These are phyloP conservation scores for Incumbomyces delicatus DNA, from an alignment of 2,329 filamentous ascomycete species.

Conservation along the genomic window DNA sequence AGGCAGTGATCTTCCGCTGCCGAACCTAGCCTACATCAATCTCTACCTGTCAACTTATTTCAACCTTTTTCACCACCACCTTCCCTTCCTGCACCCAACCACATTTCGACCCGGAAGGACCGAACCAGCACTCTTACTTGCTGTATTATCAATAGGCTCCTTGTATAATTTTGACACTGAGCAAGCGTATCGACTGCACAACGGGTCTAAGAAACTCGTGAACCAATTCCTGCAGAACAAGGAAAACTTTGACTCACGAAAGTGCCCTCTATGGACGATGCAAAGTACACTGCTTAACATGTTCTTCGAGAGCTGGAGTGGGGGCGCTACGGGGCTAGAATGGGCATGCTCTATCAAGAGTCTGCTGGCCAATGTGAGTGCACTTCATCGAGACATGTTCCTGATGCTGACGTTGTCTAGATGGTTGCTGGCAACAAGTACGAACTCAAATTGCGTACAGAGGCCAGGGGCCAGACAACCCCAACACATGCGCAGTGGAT, in stretches of 20 bases:
- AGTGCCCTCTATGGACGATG: slow-evolving; percentile 97
- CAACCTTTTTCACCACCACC: slow-evolving; percentile 89
- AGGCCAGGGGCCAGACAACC: slow-evolving; percentile 66
- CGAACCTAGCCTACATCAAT: slow-evolving; percentile 70
- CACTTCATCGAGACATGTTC: background rate
- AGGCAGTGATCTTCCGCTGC: slow-evolving; percentile 80
- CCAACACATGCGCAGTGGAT: slow-evolving; percentile 87
- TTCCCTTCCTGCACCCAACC: slow-evolving; percentile 88
- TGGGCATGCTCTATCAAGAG: slow-evolving; percentile 99
- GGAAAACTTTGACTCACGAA: slow-evolving; percentile 95
- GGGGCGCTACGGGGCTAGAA: slow-evolving; percentile 91
- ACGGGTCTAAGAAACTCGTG: slow-evolving; percentile 92
- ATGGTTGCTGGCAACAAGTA: slow-evolving; percentile 98
- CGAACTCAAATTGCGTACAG: slow-evolving; percentile 85
- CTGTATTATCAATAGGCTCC: slow-evolving; percentile 88
- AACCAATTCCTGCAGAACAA: slow-evolving; percentile 97
- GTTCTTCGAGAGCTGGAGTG: slow-evolving; percentile 98
- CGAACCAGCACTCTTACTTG: slow-evolving; percentile 73
- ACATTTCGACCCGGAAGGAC: slow-evolving; percentile 75
- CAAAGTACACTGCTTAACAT: slow-evolving; percentile 94
- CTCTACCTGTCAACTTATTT: slow-evolving; percentile 94
- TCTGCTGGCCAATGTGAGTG: slow-evolving; percentile 67
- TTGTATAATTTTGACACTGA: slow-evolving; percentile 96
- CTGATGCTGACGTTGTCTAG: slow-evolving; percentile 25
- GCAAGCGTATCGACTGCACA: slow-evolving; percentile 92